These are phyloP conservation scores for Pelargonium citronellum DNA, from an alignment of 441 rosid species.

Conservation along the genomic window DNA sequence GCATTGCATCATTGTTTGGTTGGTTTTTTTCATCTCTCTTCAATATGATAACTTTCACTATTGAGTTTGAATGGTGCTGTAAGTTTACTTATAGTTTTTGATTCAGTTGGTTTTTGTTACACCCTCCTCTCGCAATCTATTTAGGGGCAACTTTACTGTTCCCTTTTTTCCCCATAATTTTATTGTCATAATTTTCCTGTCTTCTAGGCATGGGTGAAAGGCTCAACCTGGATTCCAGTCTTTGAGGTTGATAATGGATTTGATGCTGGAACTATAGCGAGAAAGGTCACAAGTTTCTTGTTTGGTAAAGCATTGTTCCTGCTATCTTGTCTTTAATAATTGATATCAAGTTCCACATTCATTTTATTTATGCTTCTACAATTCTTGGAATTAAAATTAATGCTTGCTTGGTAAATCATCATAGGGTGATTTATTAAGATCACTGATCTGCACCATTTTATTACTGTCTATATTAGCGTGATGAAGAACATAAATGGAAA, in stretches of 20 bases:
- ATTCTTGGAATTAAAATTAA: too few relatives aligned
- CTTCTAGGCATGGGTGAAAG: conserved; percentile 81
- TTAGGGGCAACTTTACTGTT: not conserved
- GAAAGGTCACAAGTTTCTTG: conserved; percentile 56
- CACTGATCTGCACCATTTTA: too few relatives aligned
- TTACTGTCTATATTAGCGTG: too few relatives aligned
- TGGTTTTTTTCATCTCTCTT: conserved; percentile 4
- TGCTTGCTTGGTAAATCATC: too few relatives aligned
- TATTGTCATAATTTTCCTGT: conserved; percentile 11
- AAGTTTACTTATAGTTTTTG: too few relatives aligned
- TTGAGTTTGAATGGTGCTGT: too few relatives aligned
- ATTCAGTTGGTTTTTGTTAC: not conserved
- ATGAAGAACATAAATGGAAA: too few relatives aligned
- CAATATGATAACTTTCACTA: not conserved
- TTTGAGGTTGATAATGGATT: conserved; percentile 55
- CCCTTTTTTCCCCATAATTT: conserved; percentile 6
- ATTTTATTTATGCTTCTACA: too few relatives aligned
- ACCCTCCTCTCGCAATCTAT: not conserved
- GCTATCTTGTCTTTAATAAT: conserved; percentile 8
- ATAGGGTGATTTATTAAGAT: too few relatives aligned
- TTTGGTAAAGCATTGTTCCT: conserved; percentile 56
- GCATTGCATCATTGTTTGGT: too few relatives aligned
- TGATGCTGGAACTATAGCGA: conserved; percentile 61
- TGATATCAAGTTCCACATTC: conserved; percentile 1
- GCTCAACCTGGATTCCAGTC: conserved; percentile 80